phyloP scores from a whole-genome alignment of 1,284 basidiomycete species.

The Heterobasidion occidentale region DNA sequence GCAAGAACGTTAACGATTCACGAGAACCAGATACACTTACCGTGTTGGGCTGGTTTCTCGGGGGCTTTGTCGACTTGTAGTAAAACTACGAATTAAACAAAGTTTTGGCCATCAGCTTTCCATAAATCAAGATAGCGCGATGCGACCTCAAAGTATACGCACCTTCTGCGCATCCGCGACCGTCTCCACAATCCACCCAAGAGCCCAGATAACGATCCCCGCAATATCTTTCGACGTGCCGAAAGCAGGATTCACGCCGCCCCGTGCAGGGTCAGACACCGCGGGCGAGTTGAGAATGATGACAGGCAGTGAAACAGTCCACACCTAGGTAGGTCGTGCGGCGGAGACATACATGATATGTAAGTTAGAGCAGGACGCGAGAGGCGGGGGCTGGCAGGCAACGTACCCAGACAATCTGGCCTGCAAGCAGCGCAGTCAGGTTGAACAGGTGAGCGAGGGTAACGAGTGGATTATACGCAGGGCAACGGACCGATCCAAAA shows the following conservation, averaged over 20 bases:
- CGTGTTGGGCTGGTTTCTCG: constrained; percentile 43
- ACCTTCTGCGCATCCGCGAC: constrained; percentile 64
- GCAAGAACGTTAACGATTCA: no score
- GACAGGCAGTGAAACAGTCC: constrained; percentile 60
- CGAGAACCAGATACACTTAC: constrained; percentile 19
- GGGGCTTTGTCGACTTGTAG: constrained; percentile 46
- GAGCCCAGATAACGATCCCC: constrained; percentile 57
- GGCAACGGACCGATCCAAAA: constrained; percentile 41
- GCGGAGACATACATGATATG: no score
- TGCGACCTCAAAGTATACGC: neutral
- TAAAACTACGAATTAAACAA: constrained; percentile 29
- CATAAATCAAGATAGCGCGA: neutral
- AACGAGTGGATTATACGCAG: neutral
- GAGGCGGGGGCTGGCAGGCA: no score
- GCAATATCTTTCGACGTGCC: constrained; percentile 61
- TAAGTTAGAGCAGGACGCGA: neutral
- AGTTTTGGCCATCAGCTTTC: neutral
- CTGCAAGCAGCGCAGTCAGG: constrained; percentile 15
- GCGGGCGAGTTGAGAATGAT: constrained; percentile 64
- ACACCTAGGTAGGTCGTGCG: constrained; percentile 33
- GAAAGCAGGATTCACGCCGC: constrained; percentile 44
- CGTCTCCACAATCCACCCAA: constrained; percentile 58
- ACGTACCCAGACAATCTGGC: constrained; percentile 48
- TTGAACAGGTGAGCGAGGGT: constrained; percentile 7
- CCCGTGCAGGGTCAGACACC: constrained; percentile 36